Base-by-base conservation (phyloP, 2,329 filamentous ascomycete species). In the Fusarium continuum region DNA sequence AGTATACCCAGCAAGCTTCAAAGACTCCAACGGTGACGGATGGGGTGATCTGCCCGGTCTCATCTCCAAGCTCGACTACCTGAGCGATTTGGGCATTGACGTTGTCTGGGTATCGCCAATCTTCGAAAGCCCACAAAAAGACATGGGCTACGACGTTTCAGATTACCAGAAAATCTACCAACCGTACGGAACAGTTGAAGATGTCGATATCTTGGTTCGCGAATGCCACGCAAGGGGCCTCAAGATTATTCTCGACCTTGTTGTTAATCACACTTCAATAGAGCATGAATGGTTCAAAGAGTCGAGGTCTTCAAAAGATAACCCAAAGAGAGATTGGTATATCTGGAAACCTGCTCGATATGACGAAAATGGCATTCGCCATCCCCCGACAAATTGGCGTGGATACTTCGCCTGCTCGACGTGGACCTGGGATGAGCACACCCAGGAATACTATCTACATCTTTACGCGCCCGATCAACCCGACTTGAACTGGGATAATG, bases 401-500 rank as follows among this genome's bases (percentile, higher is more conserved):
- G 75, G 77, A 0, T 80, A 80, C 57, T 83, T 82, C 67, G 80
- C 76, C 2, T 70, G 77, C 3, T 70, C 78, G n/a, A 82, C 81
- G 0, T 86, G 83, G 83, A 79, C 79, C 13, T 85, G 78, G 72
- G 83, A 85, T 46, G 80, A 83, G 48, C 58, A 69, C 1, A 81
- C 82, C 1, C 74, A 80, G 31, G 80, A 85, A 57, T 86, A 85
- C 58, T 86, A 85, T 54, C 74, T 86, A 2, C 82, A 83, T 62
- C 79, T 93, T 2, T 93, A 91, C 71, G 84, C 85, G 1, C 80
- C 84, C 0, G 85, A 89, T 41, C 91, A 93, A 71, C 91, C 91
- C 0, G 91, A 93, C 65, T 79, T 93, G 16, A 93, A 93, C 71
- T 93, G 90, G 90, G 88, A 91, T 51, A 88, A 89, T 43, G 80